Base-by-base conservation (phyloP, 148 eudicot species). In the Chenopodium suecicum region DNA sequence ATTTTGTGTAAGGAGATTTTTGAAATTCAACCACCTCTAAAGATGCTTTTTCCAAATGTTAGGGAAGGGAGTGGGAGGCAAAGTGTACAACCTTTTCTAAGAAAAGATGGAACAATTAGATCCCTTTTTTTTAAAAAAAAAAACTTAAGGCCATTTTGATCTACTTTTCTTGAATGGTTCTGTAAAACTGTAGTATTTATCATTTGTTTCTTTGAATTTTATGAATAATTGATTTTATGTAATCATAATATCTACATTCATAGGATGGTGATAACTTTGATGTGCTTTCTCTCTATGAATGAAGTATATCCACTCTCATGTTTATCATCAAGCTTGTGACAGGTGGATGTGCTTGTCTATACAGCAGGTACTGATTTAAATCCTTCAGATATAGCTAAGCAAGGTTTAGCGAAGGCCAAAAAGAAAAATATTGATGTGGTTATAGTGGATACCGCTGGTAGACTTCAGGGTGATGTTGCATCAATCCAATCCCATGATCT, bases 311-410 rank as follows among this genome's bases (percentile, higher is more conserved):
- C 88, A 75, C 81, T 73, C 89, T 87, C 84, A 88, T 81, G 82
- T 84, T 86, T 75, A 86, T 80, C 81, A 73, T 68, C 80, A 85
- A 87, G 85, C 86, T 80, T 87, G 85, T 81, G 85, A 82, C 92
- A 95, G 99, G 95, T 95, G 86, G 93, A 87, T 78, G 98, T 95
- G 79, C 99, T 97, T 71, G 99, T 95, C 81, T 95, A 95, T 87
- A 88, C 97, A 81, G 94, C 91, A 76, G 98, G 93, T 69, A 89
- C 91, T 80, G 98, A 89, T 78, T 84, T 94, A 64, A 92, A 89
- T 89, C 99, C 99, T 85, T 85, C 98, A 84, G 94, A 89, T 11
- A 95, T 95, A 79, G 95, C 97, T 76, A 88, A 84, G 85, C 92
- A 91, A 86, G 98, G 97, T 80, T 83, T 95, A 76, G 83, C 84